Evolutionary conservation across 2,329 filamentous ascomycete species (phyloP).

Genomic region (Hypoxylon sp.): DNA sequence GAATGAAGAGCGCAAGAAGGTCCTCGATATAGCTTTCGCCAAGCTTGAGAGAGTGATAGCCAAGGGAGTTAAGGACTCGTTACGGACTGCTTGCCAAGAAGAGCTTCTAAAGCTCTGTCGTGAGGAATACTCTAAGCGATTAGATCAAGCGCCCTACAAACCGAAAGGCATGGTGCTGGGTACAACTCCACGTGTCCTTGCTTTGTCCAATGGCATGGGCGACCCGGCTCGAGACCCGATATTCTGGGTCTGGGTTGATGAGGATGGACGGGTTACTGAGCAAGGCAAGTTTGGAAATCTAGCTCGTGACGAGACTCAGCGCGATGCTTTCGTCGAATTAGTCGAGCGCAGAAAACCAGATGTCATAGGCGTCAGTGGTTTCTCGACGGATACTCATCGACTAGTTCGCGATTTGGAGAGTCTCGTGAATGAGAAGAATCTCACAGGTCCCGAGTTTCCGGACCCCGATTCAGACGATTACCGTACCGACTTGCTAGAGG

Average conservation of each 20-base stretch:
- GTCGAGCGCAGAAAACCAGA: slow-evolving; percentile 86
- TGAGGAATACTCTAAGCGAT: slow-evolving; percentile 86
- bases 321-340: slow-evolving; percentile 79
- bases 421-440: slow-evolving; percentile 80
- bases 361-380: slow-evolving; percentile 90
- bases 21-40: slow-evolving; percentile 82
- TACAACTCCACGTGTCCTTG: slow-evolving; percentile 86
- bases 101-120: slow-evolving; percentile 89
- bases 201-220: slow-evolving; percentile 87
- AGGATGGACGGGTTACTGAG: slow-evolving; percentile 89
- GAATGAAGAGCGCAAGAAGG: slow-evolving; percentile 88
- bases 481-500: slow-evolving; percentile 82
- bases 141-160: slow-evolving; percentile 97
- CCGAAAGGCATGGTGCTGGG: slow-evolving; percentile 92
- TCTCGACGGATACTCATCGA: slow-evolving; percentile 86
- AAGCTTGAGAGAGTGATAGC: slow-evolving; percentile 88
- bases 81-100: slow-evolving; percentile 94
- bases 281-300: slow-evolving; percentile 89
- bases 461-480: slow-evolving; percentile 82
- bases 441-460: slow-evolving; percentile 85
- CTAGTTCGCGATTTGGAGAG: slow-evolving; percentile 85
- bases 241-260: slow-evolving; percentile 92
- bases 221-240: slow-evolving; percentile 80
- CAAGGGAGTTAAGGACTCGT: slow-evolving; percentile 93
- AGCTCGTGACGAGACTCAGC: slow-evolving; percentile 74